A percentile compares a stretch with the other conserved stretches of the same genome.
Evolutionary conservation across 495 filamentous ascomycete species (phyloP).

Genomic region (Neurospora sp.): DNA sequence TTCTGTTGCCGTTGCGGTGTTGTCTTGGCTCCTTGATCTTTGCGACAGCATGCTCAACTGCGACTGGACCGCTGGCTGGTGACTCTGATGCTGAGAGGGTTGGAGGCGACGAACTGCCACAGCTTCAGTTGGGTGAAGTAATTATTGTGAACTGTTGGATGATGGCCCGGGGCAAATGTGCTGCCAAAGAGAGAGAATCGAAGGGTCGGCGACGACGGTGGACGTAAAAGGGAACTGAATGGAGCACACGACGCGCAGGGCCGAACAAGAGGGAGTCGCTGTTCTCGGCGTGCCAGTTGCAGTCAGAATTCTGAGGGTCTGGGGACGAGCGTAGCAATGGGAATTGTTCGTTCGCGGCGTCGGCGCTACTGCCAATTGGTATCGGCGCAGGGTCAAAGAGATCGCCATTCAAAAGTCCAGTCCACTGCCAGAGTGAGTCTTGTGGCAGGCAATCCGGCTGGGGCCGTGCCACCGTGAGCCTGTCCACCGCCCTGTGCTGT

Average conservation of each 20-base stretch:
- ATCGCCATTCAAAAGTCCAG: not conserved
- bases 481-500: not conserved
- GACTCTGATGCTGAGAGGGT: not conserved
- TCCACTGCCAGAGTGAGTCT: not conserved
- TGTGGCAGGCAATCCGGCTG: not conserved
- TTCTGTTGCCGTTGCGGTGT: not conserved
- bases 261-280: not conserved
- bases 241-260: not conserved
- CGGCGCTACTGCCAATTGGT: not conserved
- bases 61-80: not conserved
- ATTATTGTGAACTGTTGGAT: not conserved
- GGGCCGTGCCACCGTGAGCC: not conserved
- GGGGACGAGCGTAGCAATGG: not conserved
- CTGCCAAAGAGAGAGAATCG: not conserved
- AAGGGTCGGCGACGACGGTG: not conserved
- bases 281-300: not conserved
- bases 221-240: not conserved
- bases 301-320: not conserved
- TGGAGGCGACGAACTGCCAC: not conserved
- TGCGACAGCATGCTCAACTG: not conserved
- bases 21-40: not conserved
- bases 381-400: not conserved
- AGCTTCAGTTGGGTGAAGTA: not conserved
- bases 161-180: not conserved
- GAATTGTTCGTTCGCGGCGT: not conserved